phyloP scores from a whole-genome alignment of 2,329 filamentous ascomycete species.

The Onygenales sp. region DNA sequence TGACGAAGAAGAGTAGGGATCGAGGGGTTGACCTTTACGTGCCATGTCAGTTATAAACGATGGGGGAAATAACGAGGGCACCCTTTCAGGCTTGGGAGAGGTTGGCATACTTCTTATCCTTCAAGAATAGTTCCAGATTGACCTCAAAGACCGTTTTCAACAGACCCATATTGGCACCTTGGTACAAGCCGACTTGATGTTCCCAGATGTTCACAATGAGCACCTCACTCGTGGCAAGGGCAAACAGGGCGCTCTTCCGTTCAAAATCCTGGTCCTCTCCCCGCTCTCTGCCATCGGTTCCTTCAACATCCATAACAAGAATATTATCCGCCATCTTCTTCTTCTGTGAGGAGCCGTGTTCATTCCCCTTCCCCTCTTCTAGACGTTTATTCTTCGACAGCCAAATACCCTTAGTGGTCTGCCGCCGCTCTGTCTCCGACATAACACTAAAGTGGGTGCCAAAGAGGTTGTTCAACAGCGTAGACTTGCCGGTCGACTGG shows the following conservation, averaged over 20 bases:
- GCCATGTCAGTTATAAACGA: not conserved
- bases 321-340: slow-evolving; percentile 88
- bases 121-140: slow-evolving; percentile 91
- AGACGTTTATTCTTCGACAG: slow-evolving; percentile 88
- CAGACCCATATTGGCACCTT: slow-evolving; percentile 97
- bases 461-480: slow-evolving; percentile 89
- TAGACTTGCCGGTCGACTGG: slow-evolving; percentile 97
- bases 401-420: slow-evolving; percentile 99
- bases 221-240: slow-evolving; percentile 93
- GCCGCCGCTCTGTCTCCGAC: slow-evolving; percentile 85
- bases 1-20: slow-evolving; percentile 95
- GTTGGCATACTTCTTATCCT: slow-evolving; percentile 71
- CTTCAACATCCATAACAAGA: slow-evolving; percentile 97
- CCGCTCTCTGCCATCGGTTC: slow-evolving; percentile 89
- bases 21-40: slow-evolving; percentile 63
- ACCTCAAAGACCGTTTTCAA: slow-evolving; percentile 99
- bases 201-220: slow-evolving; percentile 99
- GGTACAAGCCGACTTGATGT: slow-evolving; percentile 94
- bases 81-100: not conserved
- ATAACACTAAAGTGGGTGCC: slow-evolving; percentile 95
- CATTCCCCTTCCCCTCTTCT: slow-evolving; percentile 32
- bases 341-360: slow-evolving; percentile 17
- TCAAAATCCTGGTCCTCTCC: slow-evolving; percentile 99
- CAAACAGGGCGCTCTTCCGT: slow-evolving; percentile 94
- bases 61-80: not conserved